Evolutionary conservation across 495 filamentous ascomycete species (phyloP), one percentile per base, ranked within the genome.

Genomic region (Bombardia bombarda): DNA sequence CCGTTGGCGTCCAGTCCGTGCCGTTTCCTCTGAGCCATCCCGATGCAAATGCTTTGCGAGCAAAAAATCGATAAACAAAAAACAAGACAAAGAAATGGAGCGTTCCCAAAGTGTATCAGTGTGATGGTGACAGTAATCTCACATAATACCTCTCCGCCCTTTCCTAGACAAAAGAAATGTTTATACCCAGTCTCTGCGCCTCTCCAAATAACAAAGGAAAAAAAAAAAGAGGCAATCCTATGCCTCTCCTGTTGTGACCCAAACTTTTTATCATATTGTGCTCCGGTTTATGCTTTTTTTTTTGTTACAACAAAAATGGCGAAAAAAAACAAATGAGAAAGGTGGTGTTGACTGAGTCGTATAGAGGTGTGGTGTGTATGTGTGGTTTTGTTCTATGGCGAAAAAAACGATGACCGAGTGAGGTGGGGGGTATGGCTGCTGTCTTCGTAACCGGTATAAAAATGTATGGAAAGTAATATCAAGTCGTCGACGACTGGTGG

Each of bases 231-330:
- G 37, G 24, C 55, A 39, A 53, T 40, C 50, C 55, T 38, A 40
- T 17, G n/a, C 40, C 45, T 40, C 26, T 33, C 32, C 17, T 7
- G 18, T 34, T 37, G 25, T 53, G 52, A 60, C 23, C 62, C 56
- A 53, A 61, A 62, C 60, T 70, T 71, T 60, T 69, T 67, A 69
- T 68, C 55, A 70, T 72, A 66, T 65, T 68, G 64, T 69, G 64
- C 67, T 69, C 68, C 67, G 57, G 61, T 68, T 63, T 63, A 72
- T 69, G 67, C 67, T 28, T 28, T 63, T 67, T 66, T 59, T 61
- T 60, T 63, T 61, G 66, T 51, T 70, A 69, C 66, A 72, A 67
- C 59, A 65, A n/a, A n/a, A 57, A 55, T 58, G 54, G 58, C 43
- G 32, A 40, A 30, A 49, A 36, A 41, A 46, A 46, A 56, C 59